Evolutionary conservation across 2,329 filamentous ascomycete genomes (phyloP).

Genomic region (Neopestalotiopsis rosae): DNA sequence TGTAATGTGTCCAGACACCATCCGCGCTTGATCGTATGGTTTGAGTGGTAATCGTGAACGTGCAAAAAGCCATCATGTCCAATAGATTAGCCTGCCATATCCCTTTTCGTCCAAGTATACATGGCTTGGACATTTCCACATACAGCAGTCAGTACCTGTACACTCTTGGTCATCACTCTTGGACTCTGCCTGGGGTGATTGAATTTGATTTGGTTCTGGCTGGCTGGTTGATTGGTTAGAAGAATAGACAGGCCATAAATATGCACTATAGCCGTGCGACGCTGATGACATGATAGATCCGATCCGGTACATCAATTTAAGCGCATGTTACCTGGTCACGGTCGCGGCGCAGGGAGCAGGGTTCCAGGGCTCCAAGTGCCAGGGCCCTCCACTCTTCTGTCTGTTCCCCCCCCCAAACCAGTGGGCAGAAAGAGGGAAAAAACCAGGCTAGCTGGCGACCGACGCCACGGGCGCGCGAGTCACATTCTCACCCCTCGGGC

Average conservation of each 20-base stretch:
- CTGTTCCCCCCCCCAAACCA: conserved; percentile 2
- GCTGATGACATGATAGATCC: background rate
- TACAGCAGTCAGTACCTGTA: background rate
- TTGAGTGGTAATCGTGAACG: background rate
- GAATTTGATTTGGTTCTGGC: background rate
- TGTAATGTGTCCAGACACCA: too few relatives aligned
- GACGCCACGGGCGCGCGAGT: conserved; percentile 15
- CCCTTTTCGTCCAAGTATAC: background rate
- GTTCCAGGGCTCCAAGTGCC: background rate
- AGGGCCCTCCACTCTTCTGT: background rate
- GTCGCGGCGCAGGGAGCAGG: background rate
- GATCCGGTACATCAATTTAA: background rate
- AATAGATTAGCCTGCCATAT: background rate
- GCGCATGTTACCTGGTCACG: background rate
- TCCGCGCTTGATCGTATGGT: background rate
- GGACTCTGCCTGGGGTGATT: background rate
- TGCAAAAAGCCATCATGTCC: background rate
- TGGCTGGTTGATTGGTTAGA: background rate
- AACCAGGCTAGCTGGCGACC: conserved; percentile 7
- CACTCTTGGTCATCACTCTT: background rate
- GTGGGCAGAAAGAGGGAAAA: background rate
- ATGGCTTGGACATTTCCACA: background rate
- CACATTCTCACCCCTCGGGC: conserved; percentile 16
- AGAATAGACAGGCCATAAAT: conserved; percentile 1
- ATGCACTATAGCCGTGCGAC: background rate